These are phyloP conservation scores for Lasiodiplodia gonubiensis DNA, from an alignment of 2,329 filamentous ascomycete species.

Conservation along the genomic window DNA sequence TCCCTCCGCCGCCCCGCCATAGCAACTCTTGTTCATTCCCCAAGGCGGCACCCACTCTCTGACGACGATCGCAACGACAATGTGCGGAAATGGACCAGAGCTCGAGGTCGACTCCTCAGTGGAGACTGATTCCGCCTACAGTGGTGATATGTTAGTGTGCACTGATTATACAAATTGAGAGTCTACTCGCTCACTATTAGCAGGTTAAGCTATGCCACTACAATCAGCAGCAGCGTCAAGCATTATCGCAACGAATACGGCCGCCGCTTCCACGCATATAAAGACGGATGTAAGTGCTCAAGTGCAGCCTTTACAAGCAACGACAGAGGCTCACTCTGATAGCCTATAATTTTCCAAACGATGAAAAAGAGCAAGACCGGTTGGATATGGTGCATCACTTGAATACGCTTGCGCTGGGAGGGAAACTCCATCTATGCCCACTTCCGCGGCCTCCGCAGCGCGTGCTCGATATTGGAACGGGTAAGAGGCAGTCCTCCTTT, in stretches of 20 bases:
- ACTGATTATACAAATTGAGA: neutral
- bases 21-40: neutral
- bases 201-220: conserved; percentile 34
- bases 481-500: neutral
- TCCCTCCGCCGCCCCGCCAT: neutral
- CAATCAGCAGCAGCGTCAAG: conserved; percentile 29
- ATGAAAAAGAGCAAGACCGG: conserved; percentile 27
- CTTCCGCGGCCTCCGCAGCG: conserved; percentile 31
- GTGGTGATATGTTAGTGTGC: neutral
- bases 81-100: neutral
- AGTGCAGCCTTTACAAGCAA: neutral
- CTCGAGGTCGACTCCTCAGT: neutral
- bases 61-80: neutral
- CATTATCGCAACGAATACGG: conserved; percentile 35
- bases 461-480: conserved; percentile 26
- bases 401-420: neutral
- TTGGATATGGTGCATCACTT: conserved; percentile 28
- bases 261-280: conserved; percentile 46
- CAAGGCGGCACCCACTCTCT: neutral
- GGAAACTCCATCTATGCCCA: conserved; percentile 33
- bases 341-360: conserved; percentile 36
- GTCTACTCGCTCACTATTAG: neutral
- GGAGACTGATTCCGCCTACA: neutral
- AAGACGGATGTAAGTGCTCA: conserved; percentile 34
- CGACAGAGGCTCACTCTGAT: neutral